Evolutionary conservation across 2,329 filamentous ascomycete species (phyloP).

Genomic region (Aspergillus melleus): DNA sequence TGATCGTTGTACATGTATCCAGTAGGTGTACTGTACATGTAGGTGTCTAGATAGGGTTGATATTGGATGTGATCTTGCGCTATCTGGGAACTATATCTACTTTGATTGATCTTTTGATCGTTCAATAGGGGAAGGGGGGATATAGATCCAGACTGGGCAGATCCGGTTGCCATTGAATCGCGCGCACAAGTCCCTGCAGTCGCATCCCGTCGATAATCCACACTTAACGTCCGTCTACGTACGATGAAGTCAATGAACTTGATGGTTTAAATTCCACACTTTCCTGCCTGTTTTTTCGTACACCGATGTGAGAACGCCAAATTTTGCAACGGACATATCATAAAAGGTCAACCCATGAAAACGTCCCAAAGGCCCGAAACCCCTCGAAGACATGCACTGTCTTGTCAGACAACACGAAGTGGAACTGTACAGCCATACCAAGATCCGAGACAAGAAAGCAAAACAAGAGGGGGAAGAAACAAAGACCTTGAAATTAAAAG

Average conservation of each 20-base stretch:
- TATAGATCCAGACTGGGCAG: no score
- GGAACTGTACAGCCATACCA: slow-evolving; percentile 40
- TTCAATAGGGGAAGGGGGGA: no score
- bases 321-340: slow-evolving; percentile 38
- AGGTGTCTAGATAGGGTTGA: background rate
- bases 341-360: slow-evolving; percentile 32
- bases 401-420: slow-evolving; percentile 35
- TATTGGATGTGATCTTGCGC: no score
- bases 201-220: background rate
- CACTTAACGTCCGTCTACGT: background rate
- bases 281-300: slow-evolving; percentile 41
- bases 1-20: background rate
- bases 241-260: background rate
- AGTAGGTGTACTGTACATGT: no score
- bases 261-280: slow-evolving; percentile 20
- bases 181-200: background rate
- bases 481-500: slow-evolving; percentile 6
- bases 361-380: slow-evolving; percentile 36
- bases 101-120: no score
- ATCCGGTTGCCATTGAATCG: background rate
- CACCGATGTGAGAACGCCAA: slow-evolving; percentile 40
- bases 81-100: no score
- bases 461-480: slow-evolving; percentile 25
- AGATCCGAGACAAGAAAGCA: slow-evolving; percentile 20
- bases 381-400: slow-evolving; percentile 40